Percentiles rank a stretch among this genome's conserved stretches.
phyloP scores from a whole-genome alignment of 1,139 yeast species.

The Pichia sp. region DNA sequence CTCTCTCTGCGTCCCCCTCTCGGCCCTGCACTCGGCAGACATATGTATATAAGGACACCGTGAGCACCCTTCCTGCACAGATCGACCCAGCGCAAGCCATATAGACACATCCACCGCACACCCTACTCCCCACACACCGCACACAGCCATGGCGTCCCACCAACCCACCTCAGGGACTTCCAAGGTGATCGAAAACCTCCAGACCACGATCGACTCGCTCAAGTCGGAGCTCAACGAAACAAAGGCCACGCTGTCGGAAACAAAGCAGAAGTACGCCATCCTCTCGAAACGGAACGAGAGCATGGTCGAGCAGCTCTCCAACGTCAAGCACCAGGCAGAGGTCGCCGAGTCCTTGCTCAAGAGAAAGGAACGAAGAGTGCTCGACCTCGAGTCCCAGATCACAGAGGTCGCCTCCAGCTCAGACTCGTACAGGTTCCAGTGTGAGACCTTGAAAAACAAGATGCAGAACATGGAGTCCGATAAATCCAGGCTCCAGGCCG shows the following conservation, averaged over 20 bases:
- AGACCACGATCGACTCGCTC: slow-evolving; percentile 29
- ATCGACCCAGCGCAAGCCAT: not conserved
- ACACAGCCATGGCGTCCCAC: not conserved
- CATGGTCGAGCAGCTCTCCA: slow-evolving; percentile 62
- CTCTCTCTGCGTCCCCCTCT: not conserved
- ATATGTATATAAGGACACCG: not conserved
- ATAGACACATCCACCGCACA: not conserved
- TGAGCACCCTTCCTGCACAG: not conserved
- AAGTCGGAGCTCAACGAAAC: slow-evolving; percentile 35
- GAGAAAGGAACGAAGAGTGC: slow-evolving; percentile 59
- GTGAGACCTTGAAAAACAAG: slow-evolving; percentile 47
- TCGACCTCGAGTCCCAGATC: slow-evolving; percentile 56
- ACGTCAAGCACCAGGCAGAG: slow-evolving; percentile 67
- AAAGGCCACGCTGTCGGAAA: slow-evolving; percentile 47
- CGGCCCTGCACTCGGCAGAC: not conserved
- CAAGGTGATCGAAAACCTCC: slow-evolving; percentile 31
- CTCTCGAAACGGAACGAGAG: slow-evolving; percentile 52
- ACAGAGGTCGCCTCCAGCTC: slow-evolving; percentile 43
- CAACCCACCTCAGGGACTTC: slow-evolving; percentile 24
- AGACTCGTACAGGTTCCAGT: slow-evolving; percentile 44
- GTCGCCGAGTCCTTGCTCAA: slow-evolving; percentile 58
- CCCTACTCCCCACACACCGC: not conserved
- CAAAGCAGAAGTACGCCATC: slow-evolving; percentile 47
- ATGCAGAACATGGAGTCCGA: slow-evolving; percentile 47
- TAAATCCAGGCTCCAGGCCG: slow-evolving; percentile 46